Conservation (phyloP, 2,329 filamentous ascomycete genomes). For the Cladophialophora bantiana region DNA sequence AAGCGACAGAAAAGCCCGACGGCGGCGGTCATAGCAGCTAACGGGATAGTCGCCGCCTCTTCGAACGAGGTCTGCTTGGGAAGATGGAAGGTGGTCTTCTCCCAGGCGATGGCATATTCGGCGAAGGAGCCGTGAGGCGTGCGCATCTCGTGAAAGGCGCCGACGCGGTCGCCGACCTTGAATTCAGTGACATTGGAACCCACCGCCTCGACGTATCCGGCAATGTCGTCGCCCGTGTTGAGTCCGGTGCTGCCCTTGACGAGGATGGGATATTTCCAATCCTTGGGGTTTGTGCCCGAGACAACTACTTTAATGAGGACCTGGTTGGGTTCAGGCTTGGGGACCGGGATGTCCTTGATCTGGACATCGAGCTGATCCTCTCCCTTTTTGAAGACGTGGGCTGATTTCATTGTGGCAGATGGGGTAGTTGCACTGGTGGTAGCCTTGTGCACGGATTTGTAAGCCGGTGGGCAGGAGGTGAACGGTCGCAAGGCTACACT, state of each 20-base stretch:
- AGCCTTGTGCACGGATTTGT: constrained; percentile 1
- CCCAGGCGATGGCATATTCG: constrained; percentile 63
- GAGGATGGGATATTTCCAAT: constrained; percentile 50
- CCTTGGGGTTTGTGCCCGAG: constrained; percentile 58
- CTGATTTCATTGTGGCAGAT: constrained; percentile 28
- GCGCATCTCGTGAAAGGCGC: constrained; percentile 58
- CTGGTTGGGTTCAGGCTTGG: constrained; percentile 48
- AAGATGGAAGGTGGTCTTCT: constrained; percentile 63
- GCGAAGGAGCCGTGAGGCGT: constrained; percentile 60
- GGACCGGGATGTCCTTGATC: constrained; percentile 51
- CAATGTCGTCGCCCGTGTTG: constrained; percentile 62
- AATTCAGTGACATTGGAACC: constrained; percentile 62
- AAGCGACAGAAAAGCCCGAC: constrained; percentile 33
- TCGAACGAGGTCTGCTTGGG: constrained; percentile 61
- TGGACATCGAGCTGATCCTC: constrained; percentile 26
- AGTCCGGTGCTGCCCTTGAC: constrained; percentile 21
- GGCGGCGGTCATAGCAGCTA: constrained; percentile 35
- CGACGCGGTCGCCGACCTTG: constrained; percentile 63
- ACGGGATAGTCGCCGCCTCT: constrained; percentile 47
- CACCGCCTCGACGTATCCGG: constrained; percentile 59
- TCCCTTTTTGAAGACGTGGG: constrained; percentile 28
- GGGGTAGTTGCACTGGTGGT: background rate
- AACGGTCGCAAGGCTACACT: background rate
- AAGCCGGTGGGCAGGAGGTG: background rate
- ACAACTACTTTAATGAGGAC: constrained; percentile 53